Percentiles rank a stretch among this genome's conserved stretches.
Conservation (phyloP, 2,329 filamentous ascomycete genomes). For the Xylariaceae sp. region DNA sequence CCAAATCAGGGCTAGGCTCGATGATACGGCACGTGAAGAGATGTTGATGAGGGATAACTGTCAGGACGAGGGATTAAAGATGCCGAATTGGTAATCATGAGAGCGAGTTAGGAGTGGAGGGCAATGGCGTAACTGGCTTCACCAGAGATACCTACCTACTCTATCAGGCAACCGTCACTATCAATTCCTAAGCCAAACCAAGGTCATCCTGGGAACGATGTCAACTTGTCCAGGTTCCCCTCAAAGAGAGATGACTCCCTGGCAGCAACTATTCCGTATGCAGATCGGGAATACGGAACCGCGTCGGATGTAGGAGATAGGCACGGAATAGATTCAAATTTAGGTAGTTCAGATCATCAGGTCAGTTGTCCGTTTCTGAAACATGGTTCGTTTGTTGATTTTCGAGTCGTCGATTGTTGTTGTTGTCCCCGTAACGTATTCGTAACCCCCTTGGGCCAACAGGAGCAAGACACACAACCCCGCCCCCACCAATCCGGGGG, state of each 20-base stretch:
- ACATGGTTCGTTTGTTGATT: constrained; percentile 8
- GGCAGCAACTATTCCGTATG: no score
- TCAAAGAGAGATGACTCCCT: not conserved
- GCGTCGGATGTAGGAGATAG: constrained; percentile 12
- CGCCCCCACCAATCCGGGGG: constrained; percentile 13
- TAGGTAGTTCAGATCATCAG: constrained; percentile 1
- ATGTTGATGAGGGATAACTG: constrained; percentile 3
- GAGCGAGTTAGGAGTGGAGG: not conserved
- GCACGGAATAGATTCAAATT: constrained; percentile 7
- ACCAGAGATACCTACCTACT: not conserved
- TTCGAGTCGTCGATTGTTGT: constrained; percentile 5
- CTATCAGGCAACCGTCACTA: not conserved
- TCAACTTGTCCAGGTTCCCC: not conserved
- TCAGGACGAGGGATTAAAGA: not conserved
- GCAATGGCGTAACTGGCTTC: not conserved
- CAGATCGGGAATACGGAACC: no score
- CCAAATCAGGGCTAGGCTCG: constrained; percentile 2
- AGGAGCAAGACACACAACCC: constrained; percentile 15
- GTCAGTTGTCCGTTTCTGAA: constrained; percentile 7
- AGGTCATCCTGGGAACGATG: not conserved
- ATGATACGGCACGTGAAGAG: constrained; percentile 14
- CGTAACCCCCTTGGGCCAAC: constrained; percentile 10
- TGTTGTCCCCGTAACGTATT: constrained; percentile 3
- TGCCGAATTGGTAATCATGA: not conserved
- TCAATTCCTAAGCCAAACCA: not conserved